Conservation (phyloP, 2,329 filamentous ascomycete genomes). For the Herpotrichia juniperi region DNA sequence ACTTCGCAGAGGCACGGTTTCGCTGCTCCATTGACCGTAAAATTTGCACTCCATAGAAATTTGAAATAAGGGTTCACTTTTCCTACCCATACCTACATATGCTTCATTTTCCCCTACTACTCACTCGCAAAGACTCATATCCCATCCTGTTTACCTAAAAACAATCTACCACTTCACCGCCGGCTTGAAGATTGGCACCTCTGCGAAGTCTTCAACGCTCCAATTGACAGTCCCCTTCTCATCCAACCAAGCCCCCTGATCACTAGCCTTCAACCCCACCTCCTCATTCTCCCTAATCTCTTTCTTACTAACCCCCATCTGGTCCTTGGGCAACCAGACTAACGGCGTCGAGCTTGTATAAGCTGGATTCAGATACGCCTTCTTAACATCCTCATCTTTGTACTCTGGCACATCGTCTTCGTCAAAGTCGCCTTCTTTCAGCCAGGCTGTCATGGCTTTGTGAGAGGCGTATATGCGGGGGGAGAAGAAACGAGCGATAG, state of each 20-base stretch:
- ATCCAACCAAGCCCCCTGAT: constrained; percentile 44
- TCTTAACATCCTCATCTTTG: constrained; percentile 38
- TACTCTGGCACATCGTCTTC: constrained; percentile 40
- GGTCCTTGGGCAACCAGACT: constrained; percentile 42
- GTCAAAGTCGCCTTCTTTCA: constrained; percentile 33
- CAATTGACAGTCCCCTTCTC: constrained; percentile 34
- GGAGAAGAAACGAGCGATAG: constrained; percentile 41
- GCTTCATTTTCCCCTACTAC: no score
- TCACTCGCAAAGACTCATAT: not conserved
- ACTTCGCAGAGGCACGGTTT: no score
- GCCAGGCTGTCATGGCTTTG: constrained; percentile 40
- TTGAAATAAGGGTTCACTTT: no score
- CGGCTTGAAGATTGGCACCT: constrained; percentile 42
- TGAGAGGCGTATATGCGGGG: constrained; percentile 43
- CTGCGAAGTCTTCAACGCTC: constrained; percentile 36
- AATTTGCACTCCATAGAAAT: no score
- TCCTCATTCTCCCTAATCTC: constrained; percentile 38
- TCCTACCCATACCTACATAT: no score
- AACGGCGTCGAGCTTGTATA: constrained; percentile 39
- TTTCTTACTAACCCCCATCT: constrained; percentile 38
- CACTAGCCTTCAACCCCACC: constrained; percentile 31
- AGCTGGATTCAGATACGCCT: constrained; percentile 43
- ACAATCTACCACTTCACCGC: constrained; percentile 31
- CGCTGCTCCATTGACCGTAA: no score
- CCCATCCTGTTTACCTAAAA: not conserved